Percentiles rank a stretch among this genome's conserved stretches.
These are phyloP conservation scores for Cyberlindnera euphorbiae DNA, from an alignment of 805 yeast genomes.

Conservation along the genomic window DNA sequence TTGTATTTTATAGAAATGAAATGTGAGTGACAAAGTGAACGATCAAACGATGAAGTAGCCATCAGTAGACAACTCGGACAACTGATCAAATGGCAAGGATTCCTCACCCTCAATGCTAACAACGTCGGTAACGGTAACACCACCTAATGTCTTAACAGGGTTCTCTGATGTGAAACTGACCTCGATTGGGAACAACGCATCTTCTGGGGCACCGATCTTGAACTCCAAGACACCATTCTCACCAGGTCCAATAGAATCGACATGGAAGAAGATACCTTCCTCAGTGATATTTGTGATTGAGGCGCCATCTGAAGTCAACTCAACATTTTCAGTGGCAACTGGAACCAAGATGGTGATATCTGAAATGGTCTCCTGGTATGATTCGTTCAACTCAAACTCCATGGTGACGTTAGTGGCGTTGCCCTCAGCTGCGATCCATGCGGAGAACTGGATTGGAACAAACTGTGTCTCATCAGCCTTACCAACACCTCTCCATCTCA, in stretches of 20 bases:
- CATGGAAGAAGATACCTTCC: constrained; percentile 64
- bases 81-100: constrained; percentile 67
- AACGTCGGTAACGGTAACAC: constrained; percentile 59
- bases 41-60: constrained; percentile 47
- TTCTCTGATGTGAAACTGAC: constrained; percentile 51
- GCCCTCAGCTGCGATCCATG: constrained; percentile 75
- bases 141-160: constrained; percentile 54
- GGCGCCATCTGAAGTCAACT: constrained; percentile 49
- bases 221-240: constrained; percentile 76
- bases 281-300: constrained; percentile 54
- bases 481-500: constrained; percentile 84
- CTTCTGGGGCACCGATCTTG: constrained; percentile 72
- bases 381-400: constrained; percentile 73
- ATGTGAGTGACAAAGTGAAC: too few species aligned
- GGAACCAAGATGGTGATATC: constrained; percentile 62
- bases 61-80: constrained; percentile 53
- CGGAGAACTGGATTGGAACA: constrained; percentile 69
- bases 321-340: constrained; percentile 50
- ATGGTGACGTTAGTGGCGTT: constrained; percentile 70
- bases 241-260: constrained; percentile 49
- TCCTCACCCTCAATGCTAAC: constrained; percentile 45
- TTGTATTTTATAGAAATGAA: too few species aligned
- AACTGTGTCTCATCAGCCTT: constrained; percentile 48
- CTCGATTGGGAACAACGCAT: constrained; percentile 83
- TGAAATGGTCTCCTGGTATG: constrained; percentile 42